Evolutionary conservation across 768 basidiomycete species (phyloP).

Genomic region (Lactarius hengduanensis): DNA sequence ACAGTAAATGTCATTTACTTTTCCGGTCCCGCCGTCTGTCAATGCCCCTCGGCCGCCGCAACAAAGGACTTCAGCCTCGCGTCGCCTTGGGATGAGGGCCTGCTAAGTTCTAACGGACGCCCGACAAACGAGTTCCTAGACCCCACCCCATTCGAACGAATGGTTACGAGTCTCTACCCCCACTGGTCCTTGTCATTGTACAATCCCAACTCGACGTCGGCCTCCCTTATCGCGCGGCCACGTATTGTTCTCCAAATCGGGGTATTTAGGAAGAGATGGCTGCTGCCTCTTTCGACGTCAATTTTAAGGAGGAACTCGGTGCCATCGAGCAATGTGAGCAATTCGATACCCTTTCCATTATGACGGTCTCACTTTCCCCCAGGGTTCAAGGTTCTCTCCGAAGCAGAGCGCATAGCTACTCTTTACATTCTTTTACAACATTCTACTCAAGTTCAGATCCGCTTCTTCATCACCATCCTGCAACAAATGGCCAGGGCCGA

Average conservation of each 20-base stretch:
- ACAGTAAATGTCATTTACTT: too few relatives aligned
- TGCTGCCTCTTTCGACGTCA: slow-evolving; percentile 95
- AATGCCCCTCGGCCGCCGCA: too few relatives aligned
- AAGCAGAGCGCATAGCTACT: slow-evolving; percentile 60
- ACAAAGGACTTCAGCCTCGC: too few relatives aligned
- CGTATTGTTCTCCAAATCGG: background rate
- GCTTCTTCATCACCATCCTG: slow-evolving; percentile 41
- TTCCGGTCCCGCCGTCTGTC: too few relatives aligned
- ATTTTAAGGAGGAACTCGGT: slow-evolving; percentile 98
- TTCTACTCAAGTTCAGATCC: slow-evolving; percentile 89
- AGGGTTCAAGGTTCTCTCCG: slow-evolving; percentile 84
- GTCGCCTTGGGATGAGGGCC: too few relatives aligned
- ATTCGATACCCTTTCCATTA: background rate
- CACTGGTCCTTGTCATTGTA: too few relatives aligned
- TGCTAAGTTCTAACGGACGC: too few relatives aligned
- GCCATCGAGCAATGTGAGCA: slow-evolving; percentile 96
- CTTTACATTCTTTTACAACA: slow-evolving; percentile 59
- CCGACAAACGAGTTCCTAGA: too few relatives aligned
- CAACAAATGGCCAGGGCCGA: slow-evolving; percentile 35
- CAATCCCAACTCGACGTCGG: too few relatives aligned
- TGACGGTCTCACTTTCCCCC: background rate
- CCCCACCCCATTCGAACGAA: too few relatives aligned
- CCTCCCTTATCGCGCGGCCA: too few relatives aligned
- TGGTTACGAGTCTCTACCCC: too few relatives aligned
- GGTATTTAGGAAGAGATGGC: slow-evolving; percentile 88